Base-by-base conservation (phyloP, 768 basidiomycete genomes). In the Suillus decipiens region DNA sequence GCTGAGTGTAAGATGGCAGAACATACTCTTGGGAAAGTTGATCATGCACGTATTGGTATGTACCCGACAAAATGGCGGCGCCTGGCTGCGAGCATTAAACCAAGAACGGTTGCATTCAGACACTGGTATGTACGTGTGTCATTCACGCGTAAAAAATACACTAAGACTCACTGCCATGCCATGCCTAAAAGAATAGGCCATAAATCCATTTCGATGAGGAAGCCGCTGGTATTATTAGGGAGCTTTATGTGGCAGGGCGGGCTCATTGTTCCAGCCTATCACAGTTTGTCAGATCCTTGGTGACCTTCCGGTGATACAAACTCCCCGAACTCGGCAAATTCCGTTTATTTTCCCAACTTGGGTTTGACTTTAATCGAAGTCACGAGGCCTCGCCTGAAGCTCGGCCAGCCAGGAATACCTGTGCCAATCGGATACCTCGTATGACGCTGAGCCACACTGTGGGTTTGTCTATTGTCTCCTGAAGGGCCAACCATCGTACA, bases 221-320 rank as follows among this genome's bases (percentile, higher is more conserved):
- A 56, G 55, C 55, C 11, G 10, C 22, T 54, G 22, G 22, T 53
- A 34, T n/a, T 34, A 11, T 14, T 31, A 36, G 53, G 53, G 34
- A 19, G 28, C 28, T 28, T 28, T 28, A 28, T 28, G 28, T 28
- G 28, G 28, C 28, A 28, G 28, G 28, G 28, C 28, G 28, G 28
- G 28, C 28, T 28, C 28, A 28, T 28, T 28, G 28, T 3, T 28
- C 28, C 28, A 28, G 28, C 28, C 28, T 28, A 28, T 28, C 28
- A 28, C 28, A 28, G 28, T 28, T 28, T 1, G 3, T 39, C 7
- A 75, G 74, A 75, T 75, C 68, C 64, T 72, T 72, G 67, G 24
- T 69, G 67, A 75, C 71, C 67, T 55, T 71, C 73, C 74, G 74
- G 74, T 65, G 69, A 70, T 73, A 72, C 61, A 56, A 60, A 71